phyloP scores from a whole-genome alignment of 768 basidiomycete species.

The Tricholoma bakamatsutake region DNA sequence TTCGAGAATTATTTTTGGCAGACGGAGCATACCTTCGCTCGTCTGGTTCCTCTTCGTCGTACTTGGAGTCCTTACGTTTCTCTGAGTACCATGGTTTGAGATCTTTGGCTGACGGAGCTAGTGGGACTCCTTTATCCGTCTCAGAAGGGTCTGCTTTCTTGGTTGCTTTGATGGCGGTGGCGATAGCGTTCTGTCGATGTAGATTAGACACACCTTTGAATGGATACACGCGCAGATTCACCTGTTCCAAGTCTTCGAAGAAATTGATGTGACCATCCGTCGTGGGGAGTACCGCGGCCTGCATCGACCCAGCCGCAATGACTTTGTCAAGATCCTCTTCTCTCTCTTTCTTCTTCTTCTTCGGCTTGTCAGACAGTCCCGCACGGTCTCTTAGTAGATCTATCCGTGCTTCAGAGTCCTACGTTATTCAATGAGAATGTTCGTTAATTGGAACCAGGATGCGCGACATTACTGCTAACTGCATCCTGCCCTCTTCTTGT shows the following conservation, averaged over 20 bases:
- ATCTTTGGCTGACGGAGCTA: constrained; percentile 73
- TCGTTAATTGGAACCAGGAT: neutral
- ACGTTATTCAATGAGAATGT: constrained; percentile 15
- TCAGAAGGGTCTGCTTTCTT: constrained; percentile 45
- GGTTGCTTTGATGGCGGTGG: constrained; percentile 40
- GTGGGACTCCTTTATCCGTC: constrained; percentile 64
- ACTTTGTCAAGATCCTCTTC: constrained; percentile 31
- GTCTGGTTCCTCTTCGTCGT: constrained; percentile 16
- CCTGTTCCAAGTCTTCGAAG: constrained; percentile 78
- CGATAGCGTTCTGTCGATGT: constrained; percentile 34
- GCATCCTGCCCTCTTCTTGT: constrained; percentile 64
- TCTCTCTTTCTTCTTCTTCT: constrained; percentile 33
- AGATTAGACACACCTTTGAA: neutral
- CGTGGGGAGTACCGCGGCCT: constrained; percentile 34
- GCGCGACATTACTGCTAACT: constrained; percentile 57
- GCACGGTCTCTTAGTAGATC: constrained; percentile 57
- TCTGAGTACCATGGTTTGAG: constrained; percentile 76
- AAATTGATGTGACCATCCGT: constrained; percentile 74
- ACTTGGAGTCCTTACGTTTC: constrained; percentile 2
- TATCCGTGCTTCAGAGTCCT: constrained; percentile 82
- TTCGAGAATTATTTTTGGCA: neutral
- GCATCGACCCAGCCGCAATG: constrained; percentile 26
- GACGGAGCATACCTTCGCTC: constrained; percentile 27
- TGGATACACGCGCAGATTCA: constrained; percentile 20
- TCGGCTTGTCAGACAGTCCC: constrained; percentile 28